Conservation (phyloP, 305 asterid genomes). For the Nicotiana rustica region DNA sequence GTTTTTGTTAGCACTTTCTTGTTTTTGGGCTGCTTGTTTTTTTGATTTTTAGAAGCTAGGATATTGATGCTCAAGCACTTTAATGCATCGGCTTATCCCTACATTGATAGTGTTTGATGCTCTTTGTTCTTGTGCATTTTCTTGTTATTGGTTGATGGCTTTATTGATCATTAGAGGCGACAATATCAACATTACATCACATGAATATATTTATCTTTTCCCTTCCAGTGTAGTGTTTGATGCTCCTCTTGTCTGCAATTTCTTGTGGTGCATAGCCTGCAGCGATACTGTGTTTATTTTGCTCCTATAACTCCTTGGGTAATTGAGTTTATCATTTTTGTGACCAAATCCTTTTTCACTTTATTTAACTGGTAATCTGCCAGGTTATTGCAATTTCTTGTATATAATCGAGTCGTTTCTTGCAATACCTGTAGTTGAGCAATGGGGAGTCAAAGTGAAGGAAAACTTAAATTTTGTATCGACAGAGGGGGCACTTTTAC, state of each 20-base stretch:
- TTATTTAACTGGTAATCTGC: constrained; percentile 21
- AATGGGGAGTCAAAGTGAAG: constrained; percentile 69
- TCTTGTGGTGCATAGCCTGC: constrained; percentile 12
- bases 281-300: not conserved
- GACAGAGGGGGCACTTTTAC: constrained; percentile 99
- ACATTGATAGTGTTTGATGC: not conserved
- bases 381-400: constrained; percentile 12
- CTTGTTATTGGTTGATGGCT: not conserved
- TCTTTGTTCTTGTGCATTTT: not conserved
- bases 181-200: constrained; percentile 7
- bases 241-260: constrained; percentile 11
- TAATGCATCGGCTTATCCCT: not conserved
- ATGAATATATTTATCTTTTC: not conserved
- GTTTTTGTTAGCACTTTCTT: not conserved
- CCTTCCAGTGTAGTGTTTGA: not conserved
- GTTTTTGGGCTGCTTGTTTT: constrained; percentile 16
- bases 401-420: constrained; percentile 10
- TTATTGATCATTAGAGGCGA: constrained; percentile 10
- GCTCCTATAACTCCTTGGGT: not conserved
- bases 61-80: constrained; percentile 26
- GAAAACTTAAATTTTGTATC: constrained; percentile 87
- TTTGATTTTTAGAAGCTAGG: not conserved
- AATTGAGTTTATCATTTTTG: not conserved
- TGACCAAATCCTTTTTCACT: not conserved
- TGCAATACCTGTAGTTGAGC: not conserved